Conservation (phyloP, 2,329 filamentous ascomycete species). For the Curvularia verruculosa region DNA sequence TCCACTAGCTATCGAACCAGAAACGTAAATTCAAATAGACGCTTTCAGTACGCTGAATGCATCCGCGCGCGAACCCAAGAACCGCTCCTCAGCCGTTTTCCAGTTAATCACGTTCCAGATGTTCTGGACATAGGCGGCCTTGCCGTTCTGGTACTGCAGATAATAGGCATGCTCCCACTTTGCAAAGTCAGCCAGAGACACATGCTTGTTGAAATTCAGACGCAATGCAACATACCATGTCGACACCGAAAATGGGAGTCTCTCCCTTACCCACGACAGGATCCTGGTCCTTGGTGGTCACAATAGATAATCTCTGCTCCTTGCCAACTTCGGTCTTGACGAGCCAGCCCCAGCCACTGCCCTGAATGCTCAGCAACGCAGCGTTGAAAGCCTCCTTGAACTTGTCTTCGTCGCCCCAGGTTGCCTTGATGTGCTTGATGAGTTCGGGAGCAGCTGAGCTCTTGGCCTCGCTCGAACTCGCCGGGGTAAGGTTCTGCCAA, state of each 20-base stretch:
- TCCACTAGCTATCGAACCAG: background rate
- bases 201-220: background rate
- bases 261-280: constrained; percentile 67
- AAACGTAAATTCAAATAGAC: constrained; percentile 26
- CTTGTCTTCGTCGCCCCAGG: constrained; percentile 70
- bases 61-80: constrained; percentile 53
- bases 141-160: constrained; percentile 78
- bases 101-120: constrained; percentile 83
- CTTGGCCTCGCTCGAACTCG: constrained; percentile 63
- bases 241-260: constrained; percentile 76
- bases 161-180: constrained; percentile 91
- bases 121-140: constrained; percentile 75
- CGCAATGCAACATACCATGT: constrained; percentile 61
- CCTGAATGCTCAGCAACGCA: constrained; percentile 73
- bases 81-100: constrained; percentile 71
- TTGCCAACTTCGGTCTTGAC: constrained; percentile 68
- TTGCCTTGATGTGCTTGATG: constrained; percentile 63
- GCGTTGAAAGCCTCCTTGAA: constrained; percentile 72
- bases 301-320: constrained; percentile 64
- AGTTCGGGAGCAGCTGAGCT: constrained; percentile 63
- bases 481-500: constrained; percentile 80
- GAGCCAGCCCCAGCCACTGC: constrained; percentile 89
- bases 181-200: background rate
- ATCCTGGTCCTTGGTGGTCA: constrained; percentile 88
- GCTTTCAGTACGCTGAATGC: constrained; percentile 49